Conservation (phyloP, 2,329 filamentous ascomycete species). For the Penicillium sp. region DNA sequence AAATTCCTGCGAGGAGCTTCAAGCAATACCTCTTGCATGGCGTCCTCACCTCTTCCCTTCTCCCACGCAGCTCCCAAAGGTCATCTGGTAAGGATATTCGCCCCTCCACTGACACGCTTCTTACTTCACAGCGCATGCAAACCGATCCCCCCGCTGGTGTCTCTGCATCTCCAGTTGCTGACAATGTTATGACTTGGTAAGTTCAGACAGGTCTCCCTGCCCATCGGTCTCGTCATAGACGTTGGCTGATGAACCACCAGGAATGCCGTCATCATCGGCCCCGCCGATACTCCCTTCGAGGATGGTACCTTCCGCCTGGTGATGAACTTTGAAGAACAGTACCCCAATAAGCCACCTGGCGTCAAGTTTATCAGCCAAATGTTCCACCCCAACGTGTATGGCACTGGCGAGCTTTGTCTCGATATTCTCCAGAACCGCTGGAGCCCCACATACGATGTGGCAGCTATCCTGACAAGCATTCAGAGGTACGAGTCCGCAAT, state of each 20-base stretch:
- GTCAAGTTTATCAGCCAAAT: slow-evolving; percentile 99
- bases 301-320: slow-evolving; percentile 96
- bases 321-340: slow-evolving; percentile 99
- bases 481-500: slow-evolving; percentile 69
- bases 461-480: slow-evolving; percentile 93
- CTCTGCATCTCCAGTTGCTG: slow-evolving; percentile 87
- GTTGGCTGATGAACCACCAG: slow-evolving; percentile 51
- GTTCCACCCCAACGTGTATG: slow-evolving; percentile 99
- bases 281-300: slow-evolving; percentile 95
- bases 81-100: slow-evolving; percentile 3
- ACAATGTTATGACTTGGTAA: slow-evolving; percentile 47
- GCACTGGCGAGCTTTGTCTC: slow-evolving; percentile 90
- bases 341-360: slow-evolving; percentile 95
- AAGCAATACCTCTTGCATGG: neutral
- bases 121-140: slow-evolving; percentile 80
- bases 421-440: slow-evolving; percentile 97
- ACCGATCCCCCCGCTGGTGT: slow-evolving; percentile 96
- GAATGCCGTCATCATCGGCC: slow-evolving; percentile 98
- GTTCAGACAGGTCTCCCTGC: neutral
- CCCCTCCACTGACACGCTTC: slow-evolving; percentile 15
- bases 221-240: neutral
- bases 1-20: neutral
- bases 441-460: slow-evolving; percentile 98
- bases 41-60: neutral
- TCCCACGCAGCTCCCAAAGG: neutral